Percentiles rank a stretch among this genome's conserved stretches.
phyloP scores from a whole-genome alignment of 306 rosid species.

The Trifolium pratense region DNA sequence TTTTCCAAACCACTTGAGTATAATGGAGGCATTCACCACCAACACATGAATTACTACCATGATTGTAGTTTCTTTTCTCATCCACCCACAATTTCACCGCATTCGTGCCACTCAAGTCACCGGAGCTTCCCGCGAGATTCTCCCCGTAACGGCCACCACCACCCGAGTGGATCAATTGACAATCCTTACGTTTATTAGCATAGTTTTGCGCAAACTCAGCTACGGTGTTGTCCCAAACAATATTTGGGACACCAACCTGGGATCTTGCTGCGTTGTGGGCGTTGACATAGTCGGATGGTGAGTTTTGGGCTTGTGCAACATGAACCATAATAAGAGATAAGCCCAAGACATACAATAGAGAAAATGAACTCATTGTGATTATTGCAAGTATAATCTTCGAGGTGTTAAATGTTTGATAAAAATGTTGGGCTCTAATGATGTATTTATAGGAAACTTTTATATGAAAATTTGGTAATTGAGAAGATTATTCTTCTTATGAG shows the following conservation, averaged over 20 bases:
- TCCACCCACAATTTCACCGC: slow-evolving; percentile 53
- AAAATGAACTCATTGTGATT: slow-evolving; percentile 21
- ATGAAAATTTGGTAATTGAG: background rate
- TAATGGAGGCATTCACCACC: slow-evolving; percentile 46
- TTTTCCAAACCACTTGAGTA: slow-evolving; percentile 60
- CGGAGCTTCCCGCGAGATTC: background rate
- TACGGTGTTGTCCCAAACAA: slow-evolving; percentile 41
- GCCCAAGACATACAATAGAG: slow-evolving; percentile 1
- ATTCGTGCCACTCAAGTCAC: background rate
- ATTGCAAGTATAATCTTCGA: background rate
- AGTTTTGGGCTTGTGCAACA: slow-evolving; percentile 40
- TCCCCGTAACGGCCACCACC: slow-evolving; percentile 33
- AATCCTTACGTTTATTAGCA: slow-evolving; percentile 36
- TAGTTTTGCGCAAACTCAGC: slow-evolving; percentile 44
- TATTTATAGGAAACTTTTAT: background rate
- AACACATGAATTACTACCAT: slow-evolving; percentile 41
- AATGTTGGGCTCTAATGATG: background rate
- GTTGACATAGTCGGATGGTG: slow-evolving; percentile 34
- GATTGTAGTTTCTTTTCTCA: slow-evolving; percentile 45
- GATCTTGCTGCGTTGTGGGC: slow-evolving; percentile 50
- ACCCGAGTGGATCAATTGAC: slow-evolving; percentile 41
- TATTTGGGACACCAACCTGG: slow-evolving; percentile 24
- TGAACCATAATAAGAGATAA: background rate
- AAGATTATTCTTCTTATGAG: background rate
- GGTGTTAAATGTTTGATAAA: slow-evolving; percentile 24